Evolutionary conservation across 208 protist genomes (phyloP), one percentile per base, ranked within the genome.

Genomic region (Acanthamoeba triangularis): DNA sequence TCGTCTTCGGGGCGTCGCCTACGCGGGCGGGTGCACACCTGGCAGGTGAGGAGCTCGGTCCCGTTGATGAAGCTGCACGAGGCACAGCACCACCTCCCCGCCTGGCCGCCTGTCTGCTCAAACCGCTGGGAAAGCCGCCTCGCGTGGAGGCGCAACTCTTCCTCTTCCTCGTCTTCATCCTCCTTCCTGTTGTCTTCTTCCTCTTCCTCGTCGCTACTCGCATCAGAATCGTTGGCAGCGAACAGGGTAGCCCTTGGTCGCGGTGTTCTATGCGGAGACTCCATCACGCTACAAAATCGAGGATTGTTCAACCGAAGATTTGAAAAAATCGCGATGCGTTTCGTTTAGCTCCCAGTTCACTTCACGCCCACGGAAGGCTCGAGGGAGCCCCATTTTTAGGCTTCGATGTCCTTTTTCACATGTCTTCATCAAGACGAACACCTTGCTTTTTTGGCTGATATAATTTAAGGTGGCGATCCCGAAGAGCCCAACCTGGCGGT

Each of bases 1-100:
- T 76, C 67, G 35, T 76, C 33, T 33, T 76, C 11, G 11, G 3
- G 33, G 18, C 35, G 7, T 44, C 67, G 16, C 18, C 67, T 44
- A 18, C 20, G n/a, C 35, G 33, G 67, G 67, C 67, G n/a, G 30
- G 10, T 44, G 67, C 67, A 76, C n/a, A 76, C 67, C 20, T 76
- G 67, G 30, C 67, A 76, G 14, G 33, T 33, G 33, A 33, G 11
- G 6, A 76, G 67, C 20, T 76, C 33, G 20, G 35, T 23, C n/a
- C 11, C 30, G 18, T 76, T 76, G 23, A 76, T 41, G 30, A 76
- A 76, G 67, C 33, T 76, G 67, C 67, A 76, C n/a, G 67, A 76
- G n/a, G 67, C 33, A 28, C 67, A 76, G 67, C 67, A 37, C 67
- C 67, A 76, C 20, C 67, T 20, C n/a, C 67, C 67, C 8, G 35